Conservation (phyloP, 805 yeast species). For the Hyphopichia homilentoma region DNA sequence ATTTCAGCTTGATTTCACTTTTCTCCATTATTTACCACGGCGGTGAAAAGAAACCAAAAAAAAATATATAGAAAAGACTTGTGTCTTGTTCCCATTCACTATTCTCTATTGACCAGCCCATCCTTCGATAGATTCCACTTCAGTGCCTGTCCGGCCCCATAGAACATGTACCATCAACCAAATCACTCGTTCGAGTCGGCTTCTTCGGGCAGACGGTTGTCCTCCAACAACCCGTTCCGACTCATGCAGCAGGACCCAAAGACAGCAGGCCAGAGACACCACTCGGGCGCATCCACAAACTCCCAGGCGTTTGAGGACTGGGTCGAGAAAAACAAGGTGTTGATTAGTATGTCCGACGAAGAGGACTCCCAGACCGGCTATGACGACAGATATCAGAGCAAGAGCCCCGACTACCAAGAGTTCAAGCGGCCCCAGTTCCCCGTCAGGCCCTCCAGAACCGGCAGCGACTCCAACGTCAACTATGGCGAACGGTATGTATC, state of each 20-base stretch:
- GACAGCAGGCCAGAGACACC: conserved; percentile 4
- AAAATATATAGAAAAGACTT: too few relatives aligned
- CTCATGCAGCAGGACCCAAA: conserved; percentile 8
- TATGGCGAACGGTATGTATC: conserved; percentile 10
- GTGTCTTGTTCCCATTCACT: too few relatives aligned
- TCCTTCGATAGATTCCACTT: too few relatives aligned
- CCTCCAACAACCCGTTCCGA: conserved; percentile 75
- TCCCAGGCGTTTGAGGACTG: conserved; percentile 47
- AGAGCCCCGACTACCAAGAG: conserved; percentile 6
- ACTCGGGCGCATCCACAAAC: conserved; percentile 2
- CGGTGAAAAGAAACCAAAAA: too few relatives aligned
- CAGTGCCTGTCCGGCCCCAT: too few relatives aligned
- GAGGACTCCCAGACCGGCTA: conserved; percentile 35
- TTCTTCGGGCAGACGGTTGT: conserved; percentile 43
- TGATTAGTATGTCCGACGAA: conserved; percentile 39
- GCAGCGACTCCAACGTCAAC: conserved; percentile 34
- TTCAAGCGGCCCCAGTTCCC: conserved; percentile 22
- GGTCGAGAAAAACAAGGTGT: conserved; percentile 46
- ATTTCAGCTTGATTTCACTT: too few relatives aligned
- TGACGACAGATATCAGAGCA: conserved; percentile 4
- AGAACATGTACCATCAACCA: conserved; percentile 41
- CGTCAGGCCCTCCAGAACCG: conserved; percentile 23
- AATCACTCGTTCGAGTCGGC: conserved; percentile 30
- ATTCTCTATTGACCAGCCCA: too few relatives aligned
- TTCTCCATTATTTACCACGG: too few relatives aligned